Evolutionary conservation across 257 asterid genomes (phyloP).

Genomic region (Plantago ovata): DNA sequence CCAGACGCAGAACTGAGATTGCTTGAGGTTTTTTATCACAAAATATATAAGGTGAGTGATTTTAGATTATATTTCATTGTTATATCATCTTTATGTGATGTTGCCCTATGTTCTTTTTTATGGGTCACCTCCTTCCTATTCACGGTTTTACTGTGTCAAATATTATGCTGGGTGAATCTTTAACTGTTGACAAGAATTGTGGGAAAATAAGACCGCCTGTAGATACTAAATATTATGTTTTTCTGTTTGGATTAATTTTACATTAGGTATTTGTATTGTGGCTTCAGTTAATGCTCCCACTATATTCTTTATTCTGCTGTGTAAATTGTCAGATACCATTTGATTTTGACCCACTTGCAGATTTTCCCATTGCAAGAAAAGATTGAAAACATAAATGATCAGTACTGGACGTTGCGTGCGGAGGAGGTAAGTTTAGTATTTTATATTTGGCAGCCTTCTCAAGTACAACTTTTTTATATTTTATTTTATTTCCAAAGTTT

Average conservation of each 20-base stretch:
- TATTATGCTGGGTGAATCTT: no score
- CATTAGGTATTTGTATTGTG: no score
- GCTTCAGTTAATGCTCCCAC: not conserved
- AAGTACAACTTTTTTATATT: not conserved
- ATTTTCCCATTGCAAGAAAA: constrained; percentile 65
- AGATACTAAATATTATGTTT: no score
- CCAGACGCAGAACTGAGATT: constrained; percentile 74
- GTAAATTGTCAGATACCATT: no score
- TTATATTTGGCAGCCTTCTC: no score
- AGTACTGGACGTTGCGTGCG: constrained; percentile 83
- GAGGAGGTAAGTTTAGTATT: constrained; percentile 56
- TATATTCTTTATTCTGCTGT: not conserved
- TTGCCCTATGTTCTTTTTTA: not conserved
- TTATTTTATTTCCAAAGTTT: not conserved
- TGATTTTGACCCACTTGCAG: constrained; percentile 34
- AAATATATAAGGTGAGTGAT: constrained; percentile 64
- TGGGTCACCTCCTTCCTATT: not conserved
- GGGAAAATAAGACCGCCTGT: no score
- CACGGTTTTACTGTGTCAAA: not conserved
- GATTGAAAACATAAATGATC: constrained; percentile 86
- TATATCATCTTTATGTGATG: not conserved
- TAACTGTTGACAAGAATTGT: no score
- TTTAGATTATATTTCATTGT: no score
- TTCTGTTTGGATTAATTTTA: no score
- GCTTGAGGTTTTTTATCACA: constrained; percentile 78